Conservation (phyloP, 177 flowering plant genomes). For the Vitis hybrid region DNA sequence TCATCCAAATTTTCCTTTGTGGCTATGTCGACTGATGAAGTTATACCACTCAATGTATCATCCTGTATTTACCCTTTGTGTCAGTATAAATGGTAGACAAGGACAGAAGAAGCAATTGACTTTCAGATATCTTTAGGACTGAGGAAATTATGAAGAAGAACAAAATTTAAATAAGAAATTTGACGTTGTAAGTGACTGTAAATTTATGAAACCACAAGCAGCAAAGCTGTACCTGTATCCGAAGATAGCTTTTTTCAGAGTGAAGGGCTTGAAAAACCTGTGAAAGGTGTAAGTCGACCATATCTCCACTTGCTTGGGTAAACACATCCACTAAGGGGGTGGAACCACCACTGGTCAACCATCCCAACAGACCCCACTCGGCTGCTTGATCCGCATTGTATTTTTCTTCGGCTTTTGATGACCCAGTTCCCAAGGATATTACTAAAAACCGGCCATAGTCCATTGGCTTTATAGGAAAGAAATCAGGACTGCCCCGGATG, state of each 20-base stretch:
- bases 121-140: too few species aligned
- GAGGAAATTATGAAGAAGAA: too few species aligned
- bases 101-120: not conserved
- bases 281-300: constrained; percentile 48
- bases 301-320: constrained; percentile 42
- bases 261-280: constrained; percentile 40
- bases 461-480: constrained; percentile 17
- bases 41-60: constrained; percentile 33
- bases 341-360: constrained; percentile 34
- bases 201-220: not conserved
- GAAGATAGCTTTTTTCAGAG: constrained; percentile 40
- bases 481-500: constrained; percentile 1
- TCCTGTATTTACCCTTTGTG: constrained; percentile 31
- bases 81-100: not conserved
- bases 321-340: constrained; percentile 46
- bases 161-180: not conserved
- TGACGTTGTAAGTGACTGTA: not conserved
- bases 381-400: constrained; percentile 33
- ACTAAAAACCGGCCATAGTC: constrained; percentile 20
- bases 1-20: constrained; percentile 28
- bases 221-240: constrained; percentile 42
- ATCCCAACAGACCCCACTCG: constrained; percentile 52
- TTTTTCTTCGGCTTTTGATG: constrained; percentile 8
- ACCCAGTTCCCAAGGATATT: constrained; percentile 20
- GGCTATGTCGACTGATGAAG: constrained; percentile 35